These are phyloP conservation scores for Penicillium sp. DNA, from an alignment of 2,329 filamentous ascomycete species.

Conservation along the genomic window DNA sequence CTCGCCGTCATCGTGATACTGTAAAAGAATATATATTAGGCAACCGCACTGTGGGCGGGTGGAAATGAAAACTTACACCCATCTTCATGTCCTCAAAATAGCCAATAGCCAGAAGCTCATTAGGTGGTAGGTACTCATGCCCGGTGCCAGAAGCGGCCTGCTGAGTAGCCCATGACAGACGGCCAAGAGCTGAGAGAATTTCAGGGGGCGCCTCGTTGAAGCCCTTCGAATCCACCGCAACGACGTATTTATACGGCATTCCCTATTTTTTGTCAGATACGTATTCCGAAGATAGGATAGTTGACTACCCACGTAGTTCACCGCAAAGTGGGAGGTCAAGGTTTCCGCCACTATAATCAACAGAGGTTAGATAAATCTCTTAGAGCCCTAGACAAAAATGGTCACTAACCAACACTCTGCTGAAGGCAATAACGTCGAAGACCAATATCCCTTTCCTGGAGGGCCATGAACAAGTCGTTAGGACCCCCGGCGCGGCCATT, in stretches of 20 bases:
- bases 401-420: slow-evolving; percentile 34
- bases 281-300: not conserved
- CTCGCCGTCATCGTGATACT: slow-evolving; percentile 62
- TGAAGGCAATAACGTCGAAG: slow-evolving; percentile 45
- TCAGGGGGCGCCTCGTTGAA: slow-evolving; percentile 44
- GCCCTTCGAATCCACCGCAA: slow-evolving; percentile 45
- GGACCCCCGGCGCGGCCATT: slow-evolving; percentile 55
- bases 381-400: not conserved
- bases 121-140: slow-evolving; percentile 43
- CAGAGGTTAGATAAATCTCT: not conserved
- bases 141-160: slow-evolving; percentile 34
- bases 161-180: slow-evolving; percentile 54
- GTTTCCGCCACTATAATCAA: slow-evolving; percentile 34
- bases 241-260: slow-evolving; percentile 60
- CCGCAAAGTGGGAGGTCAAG: slow-evolving; percentile 48
- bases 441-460: slow-evolving; percentile 48
- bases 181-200: slow-evolving; percentile 48
- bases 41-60: too few relatives aligned
- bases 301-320: slow-evolving; percentile 45
- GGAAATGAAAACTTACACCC: slow-evolving; percentile 34
- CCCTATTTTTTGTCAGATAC: slow-evolving; percentile 36
- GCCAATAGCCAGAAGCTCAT: slow-evolving; percentile 55
- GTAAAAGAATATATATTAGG: not conserved
- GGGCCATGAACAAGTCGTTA: slow-evolving; percentile 57
- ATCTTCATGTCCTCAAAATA: slow-evolving; percentile 58